A percentile compares a stretch with the other conserved stretches of the same genome.
These are phyloP conservation scores for Akanthomyces dipterigenus DNA, from an alignment of 2,329 filamentous ascomycete species.

Conservation along the genomic window DNA sequence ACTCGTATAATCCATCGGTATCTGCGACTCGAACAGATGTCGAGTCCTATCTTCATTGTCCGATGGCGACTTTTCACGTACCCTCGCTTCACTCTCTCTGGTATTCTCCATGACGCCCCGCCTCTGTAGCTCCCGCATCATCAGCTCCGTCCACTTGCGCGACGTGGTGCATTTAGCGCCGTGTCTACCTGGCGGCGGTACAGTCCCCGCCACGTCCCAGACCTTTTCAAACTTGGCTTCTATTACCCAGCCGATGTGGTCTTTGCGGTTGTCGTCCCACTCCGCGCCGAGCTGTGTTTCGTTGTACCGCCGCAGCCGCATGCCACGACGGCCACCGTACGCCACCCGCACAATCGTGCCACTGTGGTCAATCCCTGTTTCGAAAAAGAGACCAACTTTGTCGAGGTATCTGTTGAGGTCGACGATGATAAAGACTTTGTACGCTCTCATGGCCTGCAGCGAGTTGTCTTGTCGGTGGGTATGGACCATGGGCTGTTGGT, in stretches of 20 bases:
- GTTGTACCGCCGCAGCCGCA: neutral
- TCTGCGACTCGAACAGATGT: too few relatives aligned
- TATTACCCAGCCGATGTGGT: constrained; percentile 3
- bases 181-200: neutral
- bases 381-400: constrained; percentile 10
- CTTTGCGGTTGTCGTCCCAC: neutral
- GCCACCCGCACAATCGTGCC: constrained; percentile 1
- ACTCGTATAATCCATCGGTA: too few relatives aligned
- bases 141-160: neutral
- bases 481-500: neutral
- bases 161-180: neutral
- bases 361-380: neutral
- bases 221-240: neutral
- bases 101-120: neutral
- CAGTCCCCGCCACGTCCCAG: neutral
- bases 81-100: neutral
- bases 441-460: neutral
- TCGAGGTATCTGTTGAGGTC: neutral
- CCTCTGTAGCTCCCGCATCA: neutral
- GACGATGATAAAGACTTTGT: neutral
- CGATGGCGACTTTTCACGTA: neutral
- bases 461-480: neutral
- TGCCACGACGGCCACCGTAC: neutral
- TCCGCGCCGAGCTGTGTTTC: neutral
- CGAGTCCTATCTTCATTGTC: too few relatives aligned